Conservation (phyloP, 768 basidiomycete species). For the Mycena vitilis region DNA sequence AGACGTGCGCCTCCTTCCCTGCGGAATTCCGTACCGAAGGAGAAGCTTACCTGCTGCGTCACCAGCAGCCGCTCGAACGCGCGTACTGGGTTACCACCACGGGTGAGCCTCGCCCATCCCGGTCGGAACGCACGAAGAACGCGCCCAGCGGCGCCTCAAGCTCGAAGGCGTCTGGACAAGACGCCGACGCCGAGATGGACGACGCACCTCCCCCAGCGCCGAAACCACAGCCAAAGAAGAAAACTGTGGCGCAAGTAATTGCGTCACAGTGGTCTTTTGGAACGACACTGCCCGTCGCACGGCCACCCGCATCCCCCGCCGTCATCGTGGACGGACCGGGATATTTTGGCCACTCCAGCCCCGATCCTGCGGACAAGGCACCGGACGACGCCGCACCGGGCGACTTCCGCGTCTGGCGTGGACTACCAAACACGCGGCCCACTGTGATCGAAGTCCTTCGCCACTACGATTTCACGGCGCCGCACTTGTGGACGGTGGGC, state of each 20-base stretch:
- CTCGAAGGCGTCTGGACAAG: neutral
- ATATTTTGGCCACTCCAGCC: neutral
- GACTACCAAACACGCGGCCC: neutral
- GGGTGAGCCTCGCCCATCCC: neutral
- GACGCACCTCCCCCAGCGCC: neutral
- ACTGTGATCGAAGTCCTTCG: neutral
- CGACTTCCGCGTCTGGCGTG: neutral
- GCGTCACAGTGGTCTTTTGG: neutral
- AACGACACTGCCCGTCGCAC: neutral
- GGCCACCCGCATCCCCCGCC: neutral
- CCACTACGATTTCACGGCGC: neutral
- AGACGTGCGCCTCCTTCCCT: neutral
- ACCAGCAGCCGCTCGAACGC: constrained; percentile 5
- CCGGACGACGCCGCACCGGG: neutral
- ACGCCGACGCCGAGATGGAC: neutral
- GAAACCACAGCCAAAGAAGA: too few relatives aligned
- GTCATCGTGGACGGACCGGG: neutral
- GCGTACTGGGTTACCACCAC: neutral
- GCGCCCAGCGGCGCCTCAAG: neutral
- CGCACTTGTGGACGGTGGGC: neutral
- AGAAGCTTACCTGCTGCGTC: neutral
- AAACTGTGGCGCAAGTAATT: neutral
- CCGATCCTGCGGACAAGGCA: neutral
- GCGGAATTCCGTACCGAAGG: neutral
- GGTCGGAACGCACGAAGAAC: neutral